These are phyloP conservation scores for Colletotrichum filicis DNA, from an alignment of 2,329 filamentous ascomycete species.

Conservation along the genomic window DNA sequence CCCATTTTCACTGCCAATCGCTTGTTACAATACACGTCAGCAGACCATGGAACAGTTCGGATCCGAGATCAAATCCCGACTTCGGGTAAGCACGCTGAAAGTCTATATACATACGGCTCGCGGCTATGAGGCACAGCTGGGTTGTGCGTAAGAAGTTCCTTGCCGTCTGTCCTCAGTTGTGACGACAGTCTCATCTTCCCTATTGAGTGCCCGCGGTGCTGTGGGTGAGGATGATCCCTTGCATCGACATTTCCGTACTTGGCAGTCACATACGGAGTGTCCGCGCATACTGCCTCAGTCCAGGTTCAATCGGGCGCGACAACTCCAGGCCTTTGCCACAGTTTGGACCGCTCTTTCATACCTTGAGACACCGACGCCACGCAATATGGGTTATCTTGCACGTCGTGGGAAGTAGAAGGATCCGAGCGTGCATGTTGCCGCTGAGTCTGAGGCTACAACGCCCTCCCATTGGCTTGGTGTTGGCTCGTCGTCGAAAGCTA, in stretches of 20 bases:
- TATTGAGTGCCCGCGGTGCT: too few relatives aligned
- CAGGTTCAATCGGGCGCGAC: not conserved
- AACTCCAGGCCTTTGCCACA: not conserved
- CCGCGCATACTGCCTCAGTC: not conserved
- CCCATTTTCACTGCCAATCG: not conserved
- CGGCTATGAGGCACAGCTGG: not conserved
- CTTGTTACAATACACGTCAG: constrained; percentile 4
- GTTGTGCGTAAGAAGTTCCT: not conserved
- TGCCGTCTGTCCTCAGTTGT: not conserved
- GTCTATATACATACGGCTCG: not conserved
- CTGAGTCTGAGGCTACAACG: not conserved
- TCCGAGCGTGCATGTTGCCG: constrained; percentile 18
- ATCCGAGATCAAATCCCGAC: not conserved
- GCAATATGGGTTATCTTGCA: not conserved
- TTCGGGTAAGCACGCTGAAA: not conserved
- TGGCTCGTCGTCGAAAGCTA: not conserved
- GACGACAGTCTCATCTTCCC: too few relatives aligned
- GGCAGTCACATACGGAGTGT: not conserved
- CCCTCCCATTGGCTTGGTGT: not conserved
- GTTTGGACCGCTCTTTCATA: not conserved
- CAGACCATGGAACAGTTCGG: not conserved
- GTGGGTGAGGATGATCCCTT: too few relatives aligned
- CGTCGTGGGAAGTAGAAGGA: not conserved
- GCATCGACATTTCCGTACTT: too few relatives aligned
- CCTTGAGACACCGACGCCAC: constrained; percentile 12